phyloP scores from a whole-genome alignment of 352 stramenopile genomes.

The Lagenidium giganteum region DNA sequence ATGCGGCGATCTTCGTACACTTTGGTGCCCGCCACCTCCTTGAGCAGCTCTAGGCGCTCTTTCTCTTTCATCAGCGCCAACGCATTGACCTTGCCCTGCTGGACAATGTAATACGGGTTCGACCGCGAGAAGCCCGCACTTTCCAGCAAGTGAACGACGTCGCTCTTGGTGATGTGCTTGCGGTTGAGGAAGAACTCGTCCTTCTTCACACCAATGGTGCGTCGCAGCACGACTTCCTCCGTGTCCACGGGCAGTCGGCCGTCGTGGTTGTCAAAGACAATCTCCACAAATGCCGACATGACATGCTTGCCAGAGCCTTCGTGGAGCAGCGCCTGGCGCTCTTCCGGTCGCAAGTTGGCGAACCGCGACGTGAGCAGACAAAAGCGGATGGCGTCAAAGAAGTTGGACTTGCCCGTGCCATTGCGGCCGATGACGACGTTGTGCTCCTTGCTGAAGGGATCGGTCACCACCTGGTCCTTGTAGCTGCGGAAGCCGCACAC shows the following conservation, averaged over 20 bases:
- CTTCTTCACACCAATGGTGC: constrained; percentile 99
- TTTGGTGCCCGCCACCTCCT: constrained; percentile 98
- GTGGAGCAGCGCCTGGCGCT: constrained; percentile 93
- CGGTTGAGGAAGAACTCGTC: constrained; percentile 99
- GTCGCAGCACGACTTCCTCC: constrained; percentile 93
- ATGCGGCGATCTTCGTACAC: constrained; percentile 98
- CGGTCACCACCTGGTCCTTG: constrained; percentile 87
- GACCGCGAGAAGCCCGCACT: constrained; percentile 98
- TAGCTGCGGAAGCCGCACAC: constrained; percentile 95
- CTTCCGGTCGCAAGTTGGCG: constrained; percentile 88
- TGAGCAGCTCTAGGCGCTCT: constrained; percentile 96
- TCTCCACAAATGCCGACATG: constrained; percentile 98
- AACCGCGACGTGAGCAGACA: constrained; percentile 93
- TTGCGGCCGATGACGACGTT: constrained; percentile 99
- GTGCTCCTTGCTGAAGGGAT: constrained; percentile 90
- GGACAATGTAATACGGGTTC: constrained; percentile 99
- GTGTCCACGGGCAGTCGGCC: constrained; percentile 90
- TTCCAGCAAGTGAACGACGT: constrained; percentile 98
- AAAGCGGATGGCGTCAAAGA: constrained; percentile 99
- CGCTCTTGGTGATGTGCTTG: constrained; percentile 97
- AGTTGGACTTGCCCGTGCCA: constrained; percentile 96
- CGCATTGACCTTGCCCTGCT: constrained; percentile 99
- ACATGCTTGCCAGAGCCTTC: constrained; percentile 93
- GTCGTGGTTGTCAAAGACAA: constrained; percentile 99
- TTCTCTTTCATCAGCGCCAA: constrained; percentile 98